A percentile compares a stretch with the other conserved stretches of the same genome.
Evolutionary conservation across 2,329 filamentous ascomycete genomes (phyloP).

Genomic region (Thyridium curvatum): DNA sequence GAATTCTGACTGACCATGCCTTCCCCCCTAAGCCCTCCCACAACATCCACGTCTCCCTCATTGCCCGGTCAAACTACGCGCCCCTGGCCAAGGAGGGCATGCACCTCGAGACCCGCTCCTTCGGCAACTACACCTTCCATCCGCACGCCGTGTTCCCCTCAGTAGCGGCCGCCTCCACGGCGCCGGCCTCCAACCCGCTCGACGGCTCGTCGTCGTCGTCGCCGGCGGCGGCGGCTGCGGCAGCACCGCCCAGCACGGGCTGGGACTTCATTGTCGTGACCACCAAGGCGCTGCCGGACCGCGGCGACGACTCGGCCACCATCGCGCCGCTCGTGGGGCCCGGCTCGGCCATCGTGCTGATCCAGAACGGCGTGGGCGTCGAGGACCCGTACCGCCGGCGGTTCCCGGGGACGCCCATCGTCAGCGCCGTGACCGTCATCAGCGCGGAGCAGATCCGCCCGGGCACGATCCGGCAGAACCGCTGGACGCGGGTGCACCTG

Average conservation of each 20-base stretch:
- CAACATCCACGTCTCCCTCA: conserved; percentile 57
- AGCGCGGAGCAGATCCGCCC: conserved; percentile 60
- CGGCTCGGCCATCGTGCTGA: conserved; percentile 54
- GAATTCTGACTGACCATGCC: conserved; percentile 8
- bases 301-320: conserved; percentile 53
- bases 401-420: conserved; percentile 53
- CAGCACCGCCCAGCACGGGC: conserved; percentile 5
- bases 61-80: conserved; percentile 68
- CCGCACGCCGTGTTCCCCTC: conserved; percentile 58
- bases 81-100: conserved; percentile 58
- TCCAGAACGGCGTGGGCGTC: conserved; percentile 67
- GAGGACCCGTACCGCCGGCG: conserved; percentile 58
- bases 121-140: conserved; percentile 59
- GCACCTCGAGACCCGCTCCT: conserved; percentile 56
- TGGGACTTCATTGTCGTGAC: conserved; percentile 62
- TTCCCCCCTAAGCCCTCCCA: conserved; percentile 33
- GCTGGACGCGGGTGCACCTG: conserved; percentile 67
- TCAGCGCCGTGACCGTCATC: conserved; percentile 64
- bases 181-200: conserved; percentile 1
- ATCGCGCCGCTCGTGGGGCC: conserved; percentile 53
- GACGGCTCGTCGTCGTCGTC: neutral
- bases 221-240: conserved; percentile 5
- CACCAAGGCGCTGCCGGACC: conserved; percentile 64
- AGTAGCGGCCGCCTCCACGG: conserved; percentile 43
- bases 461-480: conserved; percentile 61